Evolutionary conservation across 345 rosid species (phyloP), one percentile per base, ranked within the genome.

Genomic region (Eutrema heterophyllum): DNA sequence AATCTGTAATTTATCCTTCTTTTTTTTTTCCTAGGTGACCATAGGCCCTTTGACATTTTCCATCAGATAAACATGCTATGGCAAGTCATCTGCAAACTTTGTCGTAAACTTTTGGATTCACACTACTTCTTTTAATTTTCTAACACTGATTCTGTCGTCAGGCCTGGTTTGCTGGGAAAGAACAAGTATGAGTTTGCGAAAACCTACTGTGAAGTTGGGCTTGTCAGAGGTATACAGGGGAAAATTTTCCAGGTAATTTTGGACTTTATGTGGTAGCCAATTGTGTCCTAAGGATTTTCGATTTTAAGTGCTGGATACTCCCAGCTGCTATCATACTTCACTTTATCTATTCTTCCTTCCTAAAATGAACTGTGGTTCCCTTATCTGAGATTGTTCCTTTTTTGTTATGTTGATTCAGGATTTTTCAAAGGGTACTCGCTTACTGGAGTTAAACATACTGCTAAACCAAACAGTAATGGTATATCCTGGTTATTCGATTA

Each of bases 101-200:
- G 53, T 59, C 69, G 33, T 73, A 26, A 50, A 70, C 45, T 67
- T 60, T 78, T 41, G 49, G 71, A 64, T 54, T 70, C 5, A 8
- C 56, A 38, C 49, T 65, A 46, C 48, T 39, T 43, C 41, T 33
- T 44, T 59, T 33, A 30, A 4, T 46, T 80, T 33, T 29, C 79
- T 71, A 51, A 77, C 35, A 54, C 14, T 74, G 43, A 67, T 80
- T 82, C 64, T 80, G 26, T 77, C 64, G 45, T 50, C 71, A 94
- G 98, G 98, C 98, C 98, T 83, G 91, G 97, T 61, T 82, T 94
- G 84, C 81, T 94, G 81, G 98, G 98, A 73, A 88, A 85, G 76
- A 76, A 74, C 79, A 94, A 94, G 82, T 87, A 86, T 84, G 93
- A 91, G 70, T 94, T 94, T 78, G 96, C 93, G 35, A 88, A 85